phyloP scores from a whole-genome alignment of 495 filamentous ascomycete genomes.

The Baudoinia panamericana region DNA sequence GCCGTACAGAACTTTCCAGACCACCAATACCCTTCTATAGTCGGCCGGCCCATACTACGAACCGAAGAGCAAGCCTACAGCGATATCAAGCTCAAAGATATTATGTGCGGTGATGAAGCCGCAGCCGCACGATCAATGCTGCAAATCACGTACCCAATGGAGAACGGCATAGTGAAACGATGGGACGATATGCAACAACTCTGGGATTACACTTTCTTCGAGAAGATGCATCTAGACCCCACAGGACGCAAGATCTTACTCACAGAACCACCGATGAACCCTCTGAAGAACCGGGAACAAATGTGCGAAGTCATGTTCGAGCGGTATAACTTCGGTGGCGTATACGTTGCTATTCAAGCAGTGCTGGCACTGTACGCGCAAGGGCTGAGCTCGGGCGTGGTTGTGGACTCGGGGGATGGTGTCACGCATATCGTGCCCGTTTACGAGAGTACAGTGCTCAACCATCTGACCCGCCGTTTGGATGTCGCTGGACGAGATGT shows the following conservation, averaged over 20 bases:
- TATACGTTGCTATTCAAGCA: conserved; percentile 97
- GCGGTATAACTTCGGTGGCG: conserved; percentile 85
- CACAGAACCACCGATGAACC: conserved; percentile 97
- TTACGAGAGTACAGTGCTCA: conserved; percentile 92
- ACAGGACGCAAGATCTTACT: conserved; percentile 92
- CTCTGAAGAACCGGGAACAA: conserved; percentile 83
- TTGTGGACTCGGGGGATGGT: conserved; percentile 95
- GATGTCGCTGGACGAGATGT: conserved; percentile 96
- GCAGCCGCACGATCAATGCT: conserved; percentile 91
- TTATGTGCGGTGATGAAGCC: conserved; percentile 99
- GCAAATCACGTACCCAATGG: conserved; percentile 98
- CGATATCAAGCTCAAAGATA: conserved; percentile 87
- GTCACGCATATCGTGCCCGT: conserved; percentile 98
- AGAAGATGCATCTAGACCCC: conserved; percentile 89
- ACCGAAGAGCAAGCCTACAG: conserved; percentile 63
- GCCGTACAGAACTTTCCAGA: conserved; percentile 87
- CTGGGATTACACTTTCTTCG: conserved; percentile 97
- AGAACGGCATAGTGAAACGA: conserved; percentile 96
- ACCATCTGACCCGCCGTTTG: conserved; percentile 84
- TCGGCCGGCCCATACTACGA: conserved; percentile 93
- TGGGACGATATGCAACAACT: conserved; percentile 99
- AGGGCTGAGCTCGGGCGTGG: conserved; percentile 89
- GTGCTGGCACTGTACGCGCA: conserved; percentile 96
- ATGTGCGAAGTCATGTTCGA: conserved; percentile 99
- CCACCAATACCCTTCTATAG: conserved; percentile 95